Percentiles rank a stretch among this genome's conserved stretches.
Conservation (phyloP, 78 protist species). For the Bigelowiella natans region DNA sequence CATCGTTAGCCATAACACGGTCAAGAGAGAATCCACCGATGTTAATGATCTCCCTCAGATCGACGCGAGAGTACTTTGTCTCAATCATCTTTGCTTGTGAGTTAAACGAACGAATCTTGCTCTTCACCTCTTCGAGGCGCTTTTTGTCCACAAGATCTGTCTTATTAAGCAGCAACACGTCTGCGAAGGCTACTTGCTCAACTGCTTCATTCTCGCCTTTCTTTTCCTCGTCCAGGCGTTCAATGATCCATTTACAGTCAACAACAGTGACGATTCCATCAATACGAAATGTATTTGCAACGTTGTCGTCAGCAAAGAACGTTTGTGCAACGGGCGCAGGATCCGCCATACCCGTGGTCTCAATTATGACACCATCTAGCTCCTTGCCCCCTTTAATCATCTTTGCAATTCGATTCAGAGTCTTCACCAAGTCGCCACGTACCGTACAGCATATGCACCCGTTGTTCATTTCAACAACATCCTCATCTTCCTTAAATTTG, state of each 20-base stretch:
- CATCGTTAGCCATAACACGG: too few relatives aligned
- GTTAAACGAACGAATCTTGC: background rate
- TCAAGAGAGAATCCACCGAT: constrained; percentile 6
- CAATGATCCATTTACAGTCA: background rate
- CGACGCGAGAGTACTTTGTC: background rate
- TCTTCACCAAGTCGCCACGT: constrained; percentile 9
- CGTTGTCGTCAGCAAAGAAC: background rate
- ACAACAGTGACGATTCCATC: constrained; percentile 13
- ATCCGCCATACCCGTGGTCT: constrained; percentile 33
- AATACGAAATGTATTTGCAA: background rate
- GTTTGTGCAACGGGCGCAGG: constrained; percentile 17
- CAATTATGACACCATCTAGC: constrained; percentile 53
- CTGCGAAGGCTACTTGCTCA: constrained; percentile 16
- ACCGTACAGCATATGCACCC: constrained; percentile 28
- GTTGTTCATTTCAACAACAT: constrained; percentile 11
- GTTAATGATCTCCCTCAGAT: background rate
- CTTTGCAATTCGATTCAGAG: background rate
- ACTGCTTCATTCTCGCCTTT: constrained; percentile 14
- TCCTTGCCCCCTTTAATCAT: background rate
- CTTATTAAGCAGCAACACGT: background rate
- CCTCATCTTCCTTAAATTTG: constrained; percentile 3
- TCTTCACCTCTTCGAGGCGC: background rate
- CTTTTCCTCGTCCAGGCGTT: constrained; percentile 1
- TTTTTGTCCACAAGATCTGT: background rate
- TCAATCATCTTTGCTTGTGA: background rate